phyloP scores from a whole-genome alignment of 768 basidiomycete species.

The Podaxis mareebaensis region DNA sequence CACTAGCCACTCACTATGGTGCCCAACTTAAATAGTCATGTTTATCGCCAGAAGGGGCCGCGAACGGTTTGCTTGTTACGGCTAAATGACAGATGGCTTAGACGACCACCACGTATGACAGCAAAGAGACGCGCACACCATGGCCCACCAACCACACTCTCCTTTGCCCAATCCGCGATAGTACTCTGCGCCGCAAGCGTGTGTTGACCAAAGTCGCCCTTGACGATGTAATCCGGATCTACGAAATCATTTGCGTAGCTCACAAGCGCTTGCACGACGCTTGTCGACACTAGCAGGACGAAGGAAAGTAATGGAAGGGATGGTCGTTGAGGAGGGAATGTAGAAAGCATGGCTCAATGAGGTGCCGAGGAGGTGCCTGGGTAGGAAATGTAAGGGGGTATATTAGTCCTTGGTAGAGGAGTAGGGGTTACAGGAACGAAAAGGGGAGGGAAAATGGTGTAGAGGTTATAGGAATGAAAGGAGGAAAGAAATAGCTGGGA shows the following conservation, averaged over 20 bases:
- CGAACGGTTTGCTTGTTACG: conserved; percentile 47
- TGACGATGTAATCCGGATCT: conserved; percentile 48
- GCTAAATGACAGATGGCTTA: conserved; percentile 21
- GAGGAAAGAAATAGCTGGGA: conserved; percentile 10
- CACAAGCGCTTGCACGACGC: conserved; percentile 32
- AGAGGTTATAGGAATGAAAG: not conserved
- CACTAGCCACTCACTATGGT: conserved; percentile 50
- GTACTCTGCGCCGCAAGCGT: conserved; percentile 48
- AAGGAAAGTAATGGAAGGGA: conserved; percentile 18
- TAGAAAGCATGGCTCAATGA: conserved; percentile 24
- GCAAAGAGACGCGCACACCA: conserved; percentile 45
- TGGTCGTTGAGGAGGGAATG: conserved; percentile 28
- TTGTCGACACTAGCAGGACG: conserved; percentile 15
- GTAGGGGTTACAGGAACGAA: not conserved
- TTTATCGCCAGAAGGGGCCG: conserved; percentile 51
- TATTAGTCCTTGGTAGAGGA: not conserved
- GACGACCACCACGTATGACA: not conserved
- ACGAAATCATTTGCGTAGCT: conserved; percentile 57
- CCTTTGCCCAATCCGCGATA: conserved; percentile 48
- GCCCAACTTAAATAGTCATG: conserved; percentile 74
- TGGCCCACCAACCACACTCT: conserved; percentile 44
- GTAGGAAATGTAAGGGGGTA: conserved; percentile 13
- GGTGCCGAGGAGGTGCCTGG: not conserved
- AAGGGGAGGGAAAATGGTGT: not conserved
- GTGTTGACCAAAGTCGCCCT: conserved; percentile 39